Base-by-base conservation (phyloP, 2,329 filamentous ascomycete species). In the Fusarium verticillioides region DNA sequence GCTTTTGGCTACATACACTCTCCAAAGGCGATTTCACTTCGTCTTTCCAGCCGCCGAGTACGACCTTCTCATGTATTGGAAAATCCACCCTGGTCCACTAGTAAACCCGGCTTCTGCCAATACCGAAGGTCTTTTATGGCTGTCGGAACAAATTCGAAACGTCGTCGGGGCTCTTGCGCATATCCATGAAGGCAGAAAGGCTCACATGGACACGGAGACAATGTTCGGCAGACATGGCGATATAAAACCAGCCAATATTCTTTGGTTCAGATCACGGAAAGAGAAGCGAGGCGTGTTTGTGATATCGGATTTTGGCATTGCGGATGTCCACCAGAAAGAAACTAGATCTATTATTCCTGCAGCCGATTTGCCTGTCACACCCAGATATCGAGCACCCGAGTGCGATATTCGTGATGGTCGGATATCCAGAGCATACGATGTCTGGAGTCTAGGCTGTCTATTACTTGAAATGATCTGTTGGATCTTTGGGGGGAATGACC, bases 161-260 rank as follows among this genome's bases (percentile, higher is more conserved):
- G 8, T 52, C 6, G 2, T 26, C 0, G 30, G 16, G 3, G 49
- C 49, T 1, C n/a, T 52, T 6, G 49, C 18, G 2, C 49, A 52
- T 36, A 52, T 36, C 2, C 49, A 52, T 10, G 6, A 19, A 3
- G 49, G 49, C 9, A 36, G 1, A 15, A 52, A 52, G 0, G 6
- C 7, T 0, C 12, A 26, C 2, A 7, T 26, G 30, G 7, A 36
- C 9, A 19, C n/a, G 2, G 18, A 36, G 3, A 13, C 4, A 6
- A 52, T 26, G 12, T 52, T 52, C 3, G 11, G 49, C 7, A 52
- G 49, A 8, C 49, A 52, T 11, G 49, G 49, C 0, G 49, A 52
- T 9, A 15, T 52, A 26, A 52, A 52, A 3, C 49, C 49, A 6
- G 49, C 49, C 18, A 52, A 52, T 1, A 36, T 52, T 5, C 49